phyloP scores from a whole-genome alignment of 345 rosid species.

The Triadica sebifera region DNA sequence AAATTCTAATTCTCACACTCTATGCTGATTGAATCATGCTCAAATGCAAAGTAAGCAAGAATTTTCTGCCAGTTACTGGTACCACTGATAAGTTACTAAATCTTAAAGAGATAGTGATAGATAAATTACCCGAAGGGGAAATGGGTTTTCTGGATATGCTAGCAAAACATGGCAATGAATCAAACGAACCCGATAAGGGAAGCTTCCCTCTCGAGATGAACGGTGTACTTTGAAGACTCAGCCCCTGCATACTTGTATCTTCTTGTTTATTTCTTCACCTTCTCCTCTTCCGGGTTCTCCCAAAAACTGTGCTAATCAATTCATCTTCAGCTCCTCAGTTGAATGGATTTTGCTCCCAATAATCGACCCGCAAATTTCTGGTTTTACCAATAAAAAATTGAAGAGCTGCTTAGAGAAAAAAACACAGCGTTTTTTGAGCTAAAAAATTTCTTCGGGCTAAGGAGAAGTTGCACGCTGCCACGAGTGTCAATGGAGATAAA shows the following conservation, averaged over 20 bases:
- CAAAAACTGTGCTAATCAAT: conserved; percentile 8
- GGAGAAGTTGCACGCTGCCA: conserved; percentile 17
- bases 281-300: neutral
- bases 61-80: neutral
- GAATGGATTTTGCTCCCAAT: neutral
- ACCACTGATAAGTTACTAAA: neutral
- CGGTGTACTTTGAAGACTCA: conserved; percentile 33
- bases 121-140: conserved; percentile 49
- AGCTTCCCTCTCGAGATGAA: conserved; percentile 44
- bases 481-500: conserved; percentile 21
- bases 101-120: neutral
- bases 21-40: neutral
- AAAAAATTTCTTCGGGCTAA: neutral
- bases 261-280: neutral
- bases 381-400: neutral
- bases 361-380: neutral
- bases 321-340: conserved; percentile 23
- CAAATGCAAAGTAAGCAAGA: neutral
- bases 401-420: neutral
- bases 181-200: conserved; percentile 46
- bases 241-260: conserved; percentile 40
- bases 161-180: conserved; percentile 51
- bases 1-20: neutral
- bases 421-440: neutral
- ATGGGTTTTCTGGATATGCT: conserved; percentile 33